Conservation (phyloP, 306 rosid genomes). For the Trifolium fragiferum region DNA sequence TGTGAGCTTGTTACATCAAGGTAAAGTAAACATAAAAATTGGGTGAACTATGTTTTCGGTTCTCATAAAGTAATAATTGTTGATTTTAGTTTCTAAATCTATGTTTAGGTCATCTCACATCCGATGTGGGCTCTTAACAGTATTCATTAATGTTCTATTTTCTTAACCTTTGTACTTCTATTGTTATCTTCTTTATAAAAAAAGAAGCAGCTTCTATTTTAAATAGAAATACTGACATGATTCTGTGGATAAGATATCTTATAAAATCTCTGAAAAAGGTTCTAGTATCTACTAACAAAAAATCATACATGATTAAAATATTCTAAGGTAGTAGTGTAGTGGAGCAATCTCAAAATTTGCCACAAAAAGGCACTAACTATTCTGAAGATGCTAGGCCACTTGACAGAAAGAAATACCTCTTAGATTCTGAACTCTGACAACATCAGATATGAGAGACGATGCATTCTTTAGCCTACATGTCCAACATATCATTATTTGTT, state of each 20-base stretch:
- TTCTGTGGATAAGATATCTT: conserved; percentile 26
- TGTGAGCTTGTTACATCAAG: conserved; percentile 87
- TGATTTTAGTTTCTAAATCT: neutral
- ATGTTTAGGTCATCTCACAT: no score
- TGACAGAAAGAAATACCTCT: neutral
- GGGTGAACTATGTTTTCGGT: neutral
- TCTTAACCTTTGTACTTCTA: neutral
- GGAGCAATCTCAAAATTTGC: conserved; percentile 16
- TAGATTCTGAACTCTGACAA: conserved; percentile 16
- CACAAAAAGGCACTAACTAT: neutral
- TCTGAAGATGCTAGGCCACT: conserved; percentile 26
- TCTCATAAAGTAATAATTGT: neutral
- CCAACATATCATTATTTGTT: neutral
- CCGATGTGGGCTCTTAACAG: no score
- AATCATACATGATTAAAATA: conserved; percentile 15
- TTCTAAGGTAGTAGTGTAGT: conserved; percentile 14
- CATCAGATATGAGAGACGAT: neutral
- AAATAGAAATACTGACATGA: neutral
- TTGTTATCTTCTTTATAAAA: neutral
- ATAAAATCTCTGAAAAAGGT: conserved; percentile 1
- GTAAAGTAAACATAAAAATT: conserved; percentile 47
- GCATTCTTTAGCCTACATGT: conserved; percentile 6
- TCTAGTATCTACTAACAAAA: conserved; percentile 14
- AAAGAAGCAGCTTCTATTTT: neutral
- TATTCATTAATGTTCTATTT: conserved; percentile 22